Percentiles rank a stretch among this genome's conserved stretches.
Conservation (phyloP, 2,329 filamentous ascomycete genomes). For the Arthrobotrys megalospora region DNA sequence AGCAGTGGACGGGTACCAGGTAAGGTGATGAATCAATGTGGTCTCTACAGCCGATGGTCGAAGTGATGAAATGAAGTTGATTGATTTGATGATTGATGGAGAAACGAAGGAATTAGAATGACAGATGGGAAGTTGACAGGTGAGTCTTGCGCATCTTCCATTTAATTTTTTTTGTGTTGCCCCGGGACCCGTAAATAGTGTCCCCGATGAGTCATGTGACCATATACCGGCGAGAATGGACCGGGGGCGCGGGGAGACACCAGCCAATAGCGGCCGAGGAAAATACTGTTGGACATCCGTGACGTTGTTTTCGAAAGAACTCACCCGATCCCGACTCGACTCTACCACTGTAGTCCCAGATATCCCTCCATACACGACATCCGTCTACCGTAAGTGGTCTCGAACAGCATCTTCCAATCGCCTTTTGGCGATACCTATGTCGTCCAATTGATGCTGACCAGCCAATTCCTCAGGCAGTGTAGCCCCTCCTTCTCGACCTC, state of each 20-base stretch:
- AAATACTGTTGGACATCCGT: slow-evolving; percentile 54
- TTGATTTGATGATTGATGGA: not conserved
- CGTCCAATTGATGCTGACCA: slow-evolving; percentile 43
- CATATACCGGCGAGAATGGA: not conserved
- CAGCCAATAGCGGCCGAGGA: slow-evolving; percentile 52
- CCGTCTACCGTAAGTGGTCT: slow-evolving; percentile 33
- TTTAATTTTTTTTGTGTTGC: slow-evolving; percentile 39
- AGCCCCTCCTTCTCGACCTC: slow-evolving; percentile 41
- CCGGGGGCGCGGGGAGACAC: slow-evolving; percentile 16
- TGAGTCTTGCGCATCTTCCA: slow-evolving; percentile 45
- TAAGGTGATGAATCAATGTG: slow-evolving; percentile 3
- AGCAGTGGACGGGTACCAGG: not conserved
- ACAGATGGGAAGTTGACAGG: slow-evolving; percentile 2
- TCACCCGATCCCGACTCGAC: slow-evolving; percentile 31
- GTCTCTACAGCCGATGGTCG: not conserved
- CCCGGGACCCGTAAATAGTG: not conserved
- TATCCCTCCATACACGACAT: slow-evolving; percentile 14
- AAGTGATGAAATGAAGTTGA: slow-evolving; percentile 8
- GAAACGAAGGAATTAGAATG: slow-evolving; percentile 10
- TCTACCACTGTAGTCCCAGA: slow-evolving; percentile 9
- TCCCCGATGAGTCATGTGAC: not conserved
- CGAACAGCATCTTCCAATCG: not conserved
- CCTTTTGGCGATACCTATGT: not conserved
- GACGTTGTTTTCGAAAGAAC: slow-evolving; percentile 43
- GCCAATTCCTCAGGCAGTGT: slow-evolving; percentile 3